Evolutionary conservation across 371 early-diverging fungal species (phyloP), one percentile per base, ranked within the genome.

Genomic region (Apophysomyces sp.): DNA sequence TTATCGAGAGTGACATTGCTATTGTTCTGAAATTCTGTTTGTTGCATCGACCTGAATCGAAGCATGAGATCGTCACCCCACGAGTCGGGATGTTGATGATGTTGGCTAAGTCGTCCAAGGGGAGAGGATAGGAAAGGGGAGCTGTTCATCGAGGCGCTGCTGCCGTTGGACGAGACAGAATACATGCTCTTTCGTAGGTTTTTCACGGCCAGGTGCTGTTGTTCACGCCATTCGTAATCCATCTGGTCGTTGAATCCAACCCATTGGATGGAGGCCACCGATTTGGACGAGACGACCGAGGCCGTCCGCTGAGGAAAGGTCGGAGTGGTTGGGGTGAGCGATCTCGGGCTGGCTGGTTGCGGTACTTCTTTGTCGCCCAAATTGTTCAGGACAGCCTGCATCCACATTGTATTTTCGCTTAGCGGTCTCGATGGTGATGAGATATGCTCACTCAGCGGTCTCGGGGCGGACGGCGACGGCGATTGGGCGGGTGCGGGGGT

Each of bases 171-270:
- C 9, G 49, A 44, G 11, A 21, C 49, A 21, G 49, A 44, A 21
- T 44, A 44, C 4, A 44, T 26, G 29, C 40, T 44, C 16, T 60
- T 52, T 7, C 32, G 63, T n/a, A 60, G 58, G 39, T 73, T 73
- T n/a, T 57, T 73, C 9, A 75, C 70, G 9, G 76, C 69, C 34
- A 75, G 56, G 40, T 69, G 73, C 2, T 11, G 37, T 21, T 60
- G 32, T 56, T 61, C 68, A 21, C 21, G 16, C 49, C 49, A 44
- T 15, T 54, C 58, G 36, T 64, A 71, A 18, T 76, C 77, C 77
- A 76, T 76, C 15, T 58, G 54, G 36, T 76, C 70, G 54, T 76
- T 76, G 27, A 76, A 76, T 24, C 68, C 77, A 0, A 76, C 71
- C 77, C 77, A 76, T 32, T 76, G 77, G 1, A 76, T 63, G 6